Conservation (phyloP, 2,329 filamentous ascomycete species). For the Exophiala sideris region DNA sequence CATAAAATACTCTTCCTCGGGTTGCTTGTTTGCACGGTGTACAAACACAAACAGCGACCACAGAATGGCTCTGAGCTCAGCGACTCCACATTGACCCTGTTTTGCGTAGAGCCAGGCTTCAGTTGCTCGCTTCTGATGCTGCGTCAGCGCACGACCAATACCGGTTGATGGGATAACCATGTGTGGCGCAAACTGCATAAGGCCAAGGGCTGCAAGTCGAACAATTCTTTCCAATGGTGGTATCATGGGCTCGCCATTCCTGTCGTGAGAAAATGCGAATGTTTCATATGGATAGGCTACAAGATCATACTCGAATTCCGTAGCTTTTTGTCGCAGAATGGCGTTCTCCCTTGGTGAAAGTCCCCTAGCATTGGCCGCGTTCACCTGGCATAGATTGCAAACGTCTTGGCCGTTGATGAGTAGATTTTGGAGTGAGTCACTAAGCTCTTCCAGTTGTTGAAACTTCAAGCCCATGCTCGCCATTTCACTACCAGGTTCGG, state of each 20-base stretch:
- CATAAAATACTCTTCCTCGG: conserved; percentile 16
- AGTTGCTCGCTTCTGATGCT: conserved; percentile 19
- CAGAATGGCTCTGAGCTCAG: conserved; percentile 19
- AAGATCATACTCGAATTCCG: conserved; percentile 38
- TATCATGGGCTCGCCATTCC: conserved; percentile 13
- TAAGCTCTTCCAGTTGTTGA: conserved; percentile 31
- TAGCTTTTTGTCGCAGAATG: conserved; percentile 35
- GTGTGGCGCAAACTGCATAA: conserved; percentile 17
- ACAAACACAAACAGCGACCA: conserved; percentile 30
- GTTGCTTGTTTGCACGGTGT: conserved; percentile 15
- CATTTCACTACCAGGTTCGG: conserved; percentile 29
- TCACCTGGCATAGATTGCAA: conserved; percentile 34
- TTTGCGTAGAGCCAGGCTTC: conserved; percentile 11
- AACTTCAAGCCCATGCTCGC: conserved; percentile 31
- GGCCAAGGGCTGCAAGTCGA: conserved; percentile 21
- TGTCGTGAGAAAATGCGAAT: conserved; percentile 3
- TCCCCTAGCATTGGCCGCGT: conserved; percentile 24
- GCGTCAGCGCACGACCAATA: conserved; percentile 22
- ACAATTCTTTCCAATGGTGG: conserved; percentile 20
- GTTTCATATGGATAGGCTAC: conserved; percentile 36
- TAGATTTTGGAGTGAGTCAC: conserved; percentile 29
- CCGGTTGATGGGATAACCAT: conserved; percentile 21
- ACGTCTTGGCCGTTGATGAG: conserved; percentile 33
- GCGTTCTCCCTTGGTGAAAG: conserved; percentile 32
- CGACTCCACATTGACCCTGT: neutral